Conservation (phyloP, 2,329 filamentous ascomycete species). For the Penicillium sp. region DNA sequence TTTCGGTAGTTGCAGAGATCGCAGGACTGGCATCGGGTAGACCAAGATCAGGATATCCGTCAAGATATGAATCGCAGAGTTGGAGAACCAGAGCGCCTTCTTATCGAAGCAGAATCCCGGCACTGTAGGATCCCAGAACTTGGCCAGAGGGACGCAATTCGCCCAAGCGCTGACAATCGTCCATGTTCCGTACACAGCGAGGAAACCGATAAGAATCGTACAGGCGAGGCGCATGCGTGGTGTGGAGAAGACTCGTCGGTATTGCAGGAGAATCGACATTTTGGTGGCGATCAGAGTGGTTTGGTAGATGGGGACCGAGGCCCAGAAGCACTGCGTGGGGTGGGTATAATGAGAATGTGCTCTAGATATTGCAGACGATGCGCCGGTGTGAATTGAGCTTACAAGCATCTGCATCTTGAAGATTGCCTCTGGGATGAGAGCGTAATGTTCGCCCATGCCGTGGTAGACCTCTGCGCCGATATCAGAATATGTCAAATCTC, state of each 20-base stretch:
- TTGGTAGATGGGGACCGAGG: constrained; percentile 38
- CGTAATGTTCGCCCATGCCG: constrained; percentile 32
- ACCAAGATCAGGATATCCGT: constrained; percentile 47
- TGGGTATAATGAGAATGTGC: not conserved
- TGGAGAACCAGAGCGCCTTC: constrained; percentile 47
- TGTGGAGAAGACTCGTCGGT: constrained; percentile 38
- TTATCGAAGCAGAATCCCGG: constrained; percentile 42
- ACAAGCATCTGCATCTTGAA: constrained; percentile 32
- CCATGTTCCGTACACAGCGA: constrained; percentile 37
- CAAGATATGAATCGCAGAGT: constrained; percentile 45
- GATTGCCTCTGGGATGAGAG: constrained; percentile 20
- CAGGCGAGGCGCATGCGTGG: constrained; percentile 36
- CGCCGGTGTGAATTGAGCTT: constrained; percentile 2
- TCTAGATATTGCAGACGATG: not conserved
- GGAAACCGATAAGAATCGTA: constrained; percentile 36
- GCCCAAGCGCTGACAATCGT: constrained; percentile 35
- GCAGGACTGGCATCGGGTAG: constrained; percentile 47
- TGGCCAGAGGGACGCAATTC: constrained; percentile 33
- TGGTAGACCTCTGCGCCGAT: constrained; percentile 29
- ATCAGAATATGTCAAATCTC: not conserved
- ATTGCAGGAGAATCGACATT: constrained; percentile 40
- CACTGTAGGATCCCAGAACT: constrained; percentile 32
- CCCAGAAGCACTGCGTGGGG: constrained; percentile 33
- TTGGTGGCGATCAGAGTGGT: constrained; percentile 37
- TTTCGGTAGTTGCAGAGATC: constrained; percentile 41